phyloP scores from a whole-genome alignment of 352 stramenopile species.

The Phytophthora sojae region DNA sequence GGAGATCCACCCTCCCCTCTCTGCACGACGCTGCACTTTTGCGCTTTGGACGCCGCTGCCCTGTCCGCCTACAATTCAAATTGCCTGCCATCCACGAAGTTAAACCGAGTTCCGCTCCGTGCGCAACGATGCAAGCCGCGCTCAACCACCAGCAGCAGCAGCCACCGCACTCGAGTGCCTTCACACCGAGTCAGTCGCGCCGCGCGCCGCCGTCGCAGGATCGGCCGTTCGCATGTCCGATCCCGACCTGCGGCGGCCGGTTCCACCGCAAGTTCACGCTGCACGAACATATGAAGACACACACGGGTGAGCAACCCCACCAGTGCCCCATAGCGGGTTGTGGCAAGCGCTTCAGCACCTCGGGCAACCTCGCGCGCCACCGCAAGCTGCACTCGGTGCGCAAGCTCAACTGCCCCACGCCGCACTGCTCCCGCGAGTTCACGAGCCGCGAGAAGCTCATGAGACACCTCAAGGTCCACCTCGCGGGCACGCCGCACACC shows the following conservation, averaged over 20 bases:
- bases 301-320: constrained; percentile 80
- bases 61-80: constrained; percentile 46
- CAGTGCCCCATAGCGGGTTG: constrained; percentile 60
- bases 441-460: constrained; percentile 60
- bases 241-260: constrained; percentile 53
- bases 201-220: constrained; percentile 40
- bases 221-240: constrained; percentile 56
- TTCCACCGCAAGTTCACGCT: constrained; percentile 81
- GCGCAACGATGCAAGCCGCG: constrained; percentile 32
- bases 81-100: constrained; percentile 34
- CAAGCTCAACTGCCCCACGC: constrained; percentile 56
- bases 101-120: constrained; percentile 8
- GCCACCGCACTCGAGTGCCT: constrained; percentile 12
- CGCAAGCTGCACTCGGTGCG: constrained; percentile 63
- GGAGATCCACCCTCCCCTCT: constrained; percentile 37
- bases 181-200: constrained; percentile 17
- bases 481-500: constrained; percentile 57
- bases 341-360: constrained; percentile 76
- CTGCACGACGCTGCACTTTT: constrained; percentile 29
- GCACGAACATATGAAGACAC: constrained; percentile 81
- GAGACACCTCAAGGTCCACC: constrained; percentile 58
- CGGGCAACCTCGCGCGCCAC: constrained; percentile 76
- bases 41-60: constrained; percentile 23
- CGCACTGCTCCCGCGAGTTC: constrained; percentile 57
- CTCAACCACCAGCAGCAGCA: constrained; percentile 26